Base-by-base conservation (phyloP, 2,329 filamentous ascomycete genomes). In the Neonectria hederae region DNA sequence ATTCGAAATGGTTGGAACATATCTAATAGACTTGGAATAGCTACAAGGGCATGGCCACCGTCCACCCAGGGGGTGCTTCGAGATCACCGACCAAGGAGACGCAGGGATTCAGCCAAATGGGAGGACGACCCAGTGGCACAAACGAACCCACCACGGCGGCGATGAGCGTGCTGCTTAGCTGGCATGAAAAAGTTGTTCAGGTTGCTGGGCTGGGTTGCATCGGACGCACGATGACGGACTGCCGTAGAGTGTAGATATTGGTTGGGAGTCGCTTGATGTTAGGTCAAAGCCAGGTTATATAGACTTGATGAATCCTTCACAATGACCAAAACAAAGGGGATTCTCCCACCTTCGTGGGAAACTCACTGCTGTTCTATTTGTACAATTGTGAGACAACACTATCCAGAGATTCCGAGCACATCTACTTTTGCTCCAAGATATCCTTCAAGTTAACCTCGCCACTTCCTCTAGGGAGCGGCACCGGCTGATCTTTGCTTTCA, bases 171-270 rank as follows among this genome's bases (percentile, higher is more conserved):
- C 80, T 99, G 77, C 83, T 99, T 71, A 97, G 94, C 81, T 99
- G 96, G 96, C 96, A 99, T 78, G 96, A 99, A 84, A 99, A 97
- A 87, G 87, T 97, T 67, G 93, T 98, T 5, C 96, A 99, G 75
- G 90, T 97, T 75, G 93, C 94, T 40, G 96, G 96, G 24, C 85
- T 94, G 71, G 96, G 96, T 48, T 93, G 92, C 79, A 96, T 99
- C 80, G 92, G 94, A 67, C 89, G 96, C 74, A 93, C 93, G 70
- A 97, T 99, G 94, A 96, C 93, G 45, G 96, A 99, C 84, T 92
- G 95, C 83, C 90, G 96, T 76, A 96, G 92, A 74, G 95, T 78
- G 60, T 79, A 76, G 52, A 57, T 48, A 14, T 51, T 32, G n/a
- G 28, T 24, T 40, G 28, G 64, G 46, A 42, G 45, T 55, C 52